Conservation (phyloP, 2,329 filamentous ascomycete genomes). For the Microsporum ferrugineum region DNA sequence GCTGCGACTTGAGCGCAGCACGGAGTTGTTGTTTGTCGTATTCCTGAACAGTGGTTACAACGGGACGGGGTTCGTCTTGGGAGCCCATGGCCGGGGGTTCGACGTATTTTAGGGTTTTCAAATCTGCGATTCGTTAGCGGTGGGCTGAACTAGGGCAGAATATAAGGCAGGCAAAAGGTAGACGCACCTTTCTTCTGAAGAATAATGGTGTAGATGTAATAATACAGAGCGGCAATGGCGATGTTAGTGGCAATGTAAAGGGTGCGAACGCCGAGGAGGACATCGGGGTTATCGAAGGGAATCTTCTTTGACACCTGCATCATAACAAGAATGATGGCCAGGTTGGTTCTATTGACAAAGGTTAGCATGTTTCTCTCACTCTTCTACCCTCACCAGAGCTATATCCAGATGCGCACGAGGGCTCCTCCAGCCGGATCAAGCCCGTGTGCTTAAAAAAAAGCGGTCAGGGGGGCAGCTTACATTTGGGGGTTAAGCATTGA, state of each 20-base stretch:
- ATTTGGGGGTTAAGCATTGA: conserved; percentile 22
- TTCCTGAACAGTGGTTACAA: conserved; percentile 90
- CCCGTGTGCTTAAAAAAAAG: not conserved
- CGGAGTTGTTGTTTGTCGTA: conserved; percentile 85
- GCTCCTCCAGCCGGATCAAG: not conserved
- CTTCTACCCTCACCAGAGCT: not conserved
- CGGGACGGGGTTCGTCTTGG: conserved; percentile 85
- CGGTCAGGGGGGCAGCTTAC: conserved; percentile 12
- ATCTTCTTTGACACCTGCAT: conserved; percentile 97
- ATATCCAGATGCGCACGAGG: not conserved
- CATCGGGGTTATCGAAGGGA: conserved; percentile 78
- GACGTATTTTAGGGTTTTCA: conserved; percentile 97
- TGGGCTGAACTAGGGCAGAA: not conserved
- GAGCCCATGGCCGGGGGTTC: conserved; percentile 90
- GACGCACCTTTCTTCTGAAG: conserved; percentile 90
- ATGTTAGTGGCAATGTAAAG: conserved; percentile 62
- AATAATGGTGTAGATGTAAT: conserved; percentile 74
- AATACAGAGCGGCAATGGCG: conserved; percentile 72
- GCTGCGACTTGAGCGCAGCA: conserved; percentile 72
- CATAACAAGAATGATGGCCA: conserved; percentile 90
- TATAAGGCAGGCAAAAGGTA: not conserved
- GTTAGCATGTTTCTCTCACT: not conserved
- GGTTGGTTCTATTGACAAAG: conserved; percentile 59
- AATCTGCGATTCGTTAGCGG: conserved; percentile 48
- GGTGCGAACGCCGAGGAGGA: conserved; percentile 52